phyloP scores from a whole-genome alignment of 176 grass and related monocot species.

The Carex kokanica region DNA sequence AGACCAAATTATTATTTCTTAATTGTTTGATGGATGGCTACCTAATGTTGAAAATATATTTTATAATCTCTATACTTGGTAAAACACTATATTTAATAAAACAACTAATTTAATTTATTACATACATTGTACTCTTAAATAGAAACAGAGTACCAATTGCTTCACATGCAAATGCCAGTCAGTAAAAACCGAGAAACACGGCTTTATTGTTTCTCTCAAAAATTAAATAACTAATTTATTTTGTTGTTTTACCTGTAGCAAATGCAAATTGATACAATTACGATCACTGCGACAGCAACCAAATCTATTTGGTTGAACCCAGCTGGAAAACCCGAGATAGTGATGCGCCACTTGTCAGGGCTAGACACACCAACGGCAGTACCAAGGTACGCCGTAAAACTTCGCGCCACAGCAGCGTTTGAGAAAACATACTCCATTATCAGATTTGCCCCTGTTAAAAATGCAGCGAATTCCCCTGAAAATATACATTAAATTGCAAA shows the following conservation, averaged over 20 bases:
- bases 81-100: not conserved
- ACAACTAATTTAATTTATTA: not conserved
- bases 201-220: not conserved
- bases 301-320: slow-evolving; percentile 89
- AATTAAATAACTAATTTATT: not conserved
- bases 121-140: not conserved
- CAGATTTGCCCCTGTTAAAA: slow-evolving; percentile 86
- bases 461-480: slow-evolving; percentile 89
- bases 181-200: not conserved
- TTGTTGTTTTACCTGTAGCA: slow-evolving; percentile 65
- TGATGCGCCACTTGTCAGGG: slow-evolving; percentile 60
- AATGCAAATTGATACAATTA: slow-evolving; percentile 79
- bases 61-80: not conserved
- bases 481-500: slow-evolving; percentile 8
- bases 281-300: slow-evolving; percentile 66
- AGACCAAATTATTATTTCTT: not conserved
- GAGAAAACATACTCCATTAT: slow-evolving; percentile 99
- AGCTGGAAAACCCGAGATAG: slow-evolving; percentile 47
- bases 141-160: not conserved
- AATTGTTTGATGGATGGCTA: not conserved
- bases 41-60: not conserved
- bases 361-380: slow-evolving; percentile 72
- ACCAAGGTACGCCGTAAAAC: slow-evolving; percentile 96
- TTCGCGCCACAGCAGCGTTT: slow-evolving; percentile 89
- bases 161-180: not conserved